phyloP scores from a whole-genome alignment of 495 filamentous ascomycete species.

The Thermochaetoides thermophila region DNA sequence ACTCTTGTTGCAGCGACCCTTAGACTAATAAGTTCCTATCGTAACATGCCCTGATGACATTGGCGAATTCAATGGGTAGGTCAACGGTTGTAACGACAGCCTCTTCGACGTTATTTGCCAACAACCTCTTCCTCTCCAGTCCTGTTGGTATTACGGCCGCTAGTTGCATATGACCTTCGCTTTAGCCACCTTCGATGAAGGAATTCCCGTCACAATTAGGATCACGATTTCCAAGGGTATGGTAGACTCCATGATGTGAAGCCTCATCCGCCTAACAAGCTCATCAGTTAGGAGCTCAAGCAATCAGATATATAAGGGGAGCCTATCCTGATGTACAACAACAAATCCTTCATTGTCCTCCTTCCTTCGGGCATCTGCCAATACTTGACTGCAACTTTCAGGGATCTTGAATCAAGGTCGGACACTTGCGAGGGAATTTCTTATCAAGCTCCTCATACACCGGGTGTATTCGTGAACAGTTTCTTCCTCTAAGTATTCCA shows the following conservation, averaged over 20 bases:
- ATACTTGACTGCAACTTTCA: constrained; percentile 74
- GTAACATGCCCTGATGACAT: too few species aligned
- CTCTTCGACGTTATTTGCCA: neutral
- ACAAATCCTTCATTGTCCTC: constrained; percentile 67
- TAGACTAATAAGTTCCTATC: too few species aligned
- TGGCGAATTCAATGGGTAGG: too few species aligned
- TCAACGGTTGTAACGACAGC: constrained; percentile 2
- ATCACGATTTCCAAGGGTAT: constrained; percentile 76
- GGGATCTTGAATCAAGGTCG: constrained; percentile 57
- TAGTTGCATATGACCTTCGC: constrained; percentile 35
- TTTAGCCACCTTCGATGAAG: constrained; percentile 49
- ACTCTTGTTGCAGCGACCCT: too few species aligned
- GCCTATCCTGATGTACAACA: constrained; percentile 57
- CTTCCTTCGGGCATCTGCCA: constrained; percentile 84
- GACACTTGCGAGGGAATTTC: constrained; percentile 69
- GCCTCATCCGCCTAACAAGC: constrained; percentile 54
- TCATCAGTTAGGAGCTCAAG: neutral
- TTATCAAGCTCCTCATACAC: constrained; percentile 74
- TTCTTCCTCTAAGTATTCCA: constrained; percentile 93
- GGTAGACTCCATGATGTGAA: constrained; percentile 90
- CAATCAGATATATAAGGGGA: neutral
- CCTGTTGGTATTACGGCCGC: constrained; percentile 51
- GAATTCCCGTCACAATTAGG: constrained; percentile 76
- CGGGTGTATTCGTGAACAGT: constrained; percentile 90
- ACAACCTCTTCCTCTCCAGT: constrained; percentile 63